Percentiles rank a stretch among this genome's conserved stretches.
Evolutionary conservation across 2,329 filamentous ascomycete genomes (phyloP).

Genomic region (Aureobasidium sp.): DNA sequence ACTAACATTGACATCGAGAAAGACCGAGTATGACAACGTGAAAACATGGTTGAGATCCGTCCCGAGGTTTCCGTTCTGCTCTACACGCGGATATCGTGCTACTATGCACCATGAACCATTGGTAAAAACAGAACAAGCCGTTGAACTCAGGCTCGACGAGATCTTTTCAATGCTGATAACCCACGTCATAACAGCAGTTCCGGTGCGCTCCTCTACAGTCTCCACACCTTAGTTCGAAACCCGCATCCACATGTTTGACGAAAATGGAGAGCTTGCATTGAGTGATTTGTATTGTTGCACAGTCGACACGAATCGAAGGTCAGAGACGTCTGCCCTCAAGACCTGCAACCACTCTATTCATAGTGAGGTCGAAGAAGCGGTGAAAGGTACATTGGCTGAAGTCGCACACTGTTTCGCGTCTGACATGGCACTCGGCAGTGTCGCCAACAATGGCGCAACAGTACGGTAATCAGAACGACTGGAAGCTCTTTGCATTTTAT

Average conservation of each 20-base stretch:
- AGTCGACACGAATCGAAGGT: background rate
- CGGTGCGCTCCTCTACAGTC: background rate
- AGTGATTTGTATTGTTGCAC: constrained; percentile 8
- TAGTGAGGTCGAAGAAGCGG: constrained; percentile 1
- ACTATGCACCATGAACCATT: background rate
- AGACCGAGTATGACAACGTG: background rate
- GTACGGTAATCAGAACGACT: background rate
- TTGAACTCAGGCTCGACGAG: background rate
- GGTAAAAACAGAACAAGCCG: background rate
- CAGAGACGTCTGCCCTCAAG: background rate
- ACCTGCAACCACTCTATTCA: background rate
- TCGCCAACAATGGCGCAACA: background rate
- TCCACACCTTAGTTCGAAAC: constrained; percentile 2
- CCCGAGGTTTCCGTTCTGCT: background rate
- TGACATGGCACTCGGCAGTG: background rate
- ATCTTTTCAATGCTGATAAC: background rate
- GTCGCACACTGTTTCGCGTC: constrained; percentile 2
- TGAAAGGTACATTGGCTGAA: background rate
- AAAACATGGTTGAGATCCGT: background rate
- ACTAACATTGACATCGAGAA: background rate
- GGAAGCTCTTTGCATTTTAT: background rate
- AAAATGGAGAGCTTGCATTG: background rate
- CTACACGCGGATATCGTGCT: background rate
- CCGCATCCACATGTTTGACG: background rate
- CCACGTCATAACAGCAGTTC: constrained; percentile 1